A percentile compares a stretch with the other conserved stretches of the same genome.
These are phyloP conservation scores for Russula abietina DNA, from an alignment of 768 basidiomycete genomes.

Conservation along the genomic window DNA sequence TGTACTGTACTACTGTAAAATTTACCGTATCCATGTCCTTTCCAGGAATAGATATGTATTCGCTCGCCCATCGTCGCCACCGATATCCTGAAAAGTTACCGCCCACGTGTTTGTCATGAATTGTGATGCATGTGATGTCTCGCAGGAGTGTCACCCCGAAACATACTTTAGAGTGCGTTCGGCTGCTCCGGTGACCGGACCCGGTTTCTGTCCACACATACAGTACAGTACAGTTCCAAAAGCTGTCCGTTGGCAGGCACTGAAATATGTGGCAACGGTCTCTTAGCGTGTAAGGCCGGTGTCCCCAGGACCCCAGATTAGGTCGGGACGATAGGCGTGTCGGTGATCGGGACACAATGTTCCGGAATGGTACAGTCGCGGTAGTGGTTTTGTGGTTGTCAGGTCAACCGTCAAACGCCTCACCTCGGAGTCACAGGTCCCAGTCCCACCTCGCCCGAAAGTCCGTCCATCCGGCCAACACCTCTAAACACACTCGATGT, in stretches of 20 bases:
- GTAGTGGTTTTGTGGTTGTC: not conserved
- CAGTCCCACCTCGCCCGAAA: no score
- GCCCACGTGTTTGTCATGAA: not conserved
- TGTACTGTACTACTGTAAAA: not conserved
- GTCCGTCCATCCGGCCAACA: not conserved
- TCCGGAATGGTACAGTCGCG: not conserved
- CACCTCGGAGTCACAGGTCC: no score
- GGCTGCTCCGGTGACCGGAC: no score
- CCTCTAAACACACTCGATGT: not conserved
- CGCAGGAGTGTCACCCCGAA: not conserved
- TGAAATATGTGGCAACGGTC: no score
- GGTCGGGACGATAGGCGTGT: not conserved
- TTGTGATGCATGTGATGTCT: no score
- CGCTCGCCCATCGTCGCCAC: not conserved
- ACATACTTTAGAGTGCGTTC: no score
- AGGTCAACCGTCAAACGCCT: not conserved
- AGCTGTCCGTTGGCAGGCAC: no score
- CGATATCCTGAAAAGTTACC: not conserved
- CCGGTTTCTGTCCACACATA: no score
- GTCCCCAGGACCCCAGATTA: not conserved
- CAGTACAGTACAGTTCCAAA: no score
- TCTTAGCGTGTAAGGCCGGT: no score
- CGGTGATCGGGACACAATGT: not conserved
- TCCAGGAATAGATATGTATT: not conserved
- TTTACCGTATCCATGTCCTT: not conserved